These are phyloP conservation scores for Erythrophleum fordii DNA, from an alignment of 306 rosid genomes.

Conservation along the genomic window DNA sequence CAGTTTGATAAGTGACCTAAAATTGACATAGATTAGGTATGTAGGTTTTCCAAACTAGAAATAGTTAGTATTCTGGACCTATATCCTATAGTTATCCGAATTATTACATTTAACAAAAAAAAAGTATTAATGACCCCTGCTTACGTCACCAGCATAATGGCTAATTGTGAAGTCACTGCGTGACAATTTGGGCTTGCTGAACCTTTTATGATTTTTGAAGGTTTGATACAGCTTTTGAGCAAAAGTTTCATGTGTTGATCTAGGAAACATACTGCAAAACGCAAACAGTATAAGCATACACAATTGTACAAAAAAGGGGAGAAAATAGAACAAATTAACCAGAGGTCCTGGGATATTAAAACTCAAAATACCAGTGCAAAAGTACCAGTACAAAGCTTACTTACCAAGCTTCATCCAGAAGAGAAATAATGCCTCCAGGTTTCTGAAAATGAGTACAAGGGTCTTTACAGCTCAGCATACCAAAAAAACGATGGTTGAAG, in stretches of 20 bases:
- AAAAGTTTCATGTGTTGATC: slow-evolving; percentile 88
- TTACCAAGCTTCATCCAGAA: slow-evolving; percentile 93
- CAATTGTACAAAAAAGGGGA: neutral
- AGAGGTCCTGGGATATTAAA: neutral
- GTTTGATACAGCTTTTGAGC: slow-evolving; percentile 87
- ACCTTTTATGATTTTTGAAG: slow-evolving; percentile 79
- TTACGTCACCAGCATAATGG: slow-evolving; percentile 94
- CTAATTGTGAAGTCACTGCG: slow-evolving; percentile 81
- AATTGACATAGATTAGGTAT: slow-evolving; percentile 38
- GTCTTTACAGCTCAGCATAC: neutral
- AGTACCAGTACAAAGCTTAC: slow-evolving; percentile 11
- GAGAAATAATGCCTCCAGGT: slow-evolving; percentile 95
- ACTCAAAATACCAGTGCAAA: neutral
- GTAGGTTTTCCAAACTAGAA: neutral
- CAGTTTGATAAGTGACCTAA: slow-evolving; percentile 92
- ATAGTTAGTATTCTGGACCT: slow-evolving; percentile 15
- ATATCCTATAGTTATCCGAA: slow-evolving; percentile 14
- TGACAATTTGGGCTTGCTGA: slow-evolving; percentile 76
- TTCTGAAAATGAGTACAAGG: slow-evolving; percentile 57
- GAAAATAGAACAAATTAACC: neutral
- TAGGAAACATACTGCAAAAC: slow-evolving; percentile 84
- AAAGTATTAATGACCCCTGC: slow-evolving; percentile 36
- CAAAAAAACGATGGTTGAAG: neutral
- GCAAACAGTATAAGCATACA: slow-evolving; percentile 31
- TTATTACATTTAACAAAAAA: neutral